Evolutionary conservation across 2,329 filamentous ascomycete species (phyloP).

Genomic region (Penicillium sp.): DNA sequence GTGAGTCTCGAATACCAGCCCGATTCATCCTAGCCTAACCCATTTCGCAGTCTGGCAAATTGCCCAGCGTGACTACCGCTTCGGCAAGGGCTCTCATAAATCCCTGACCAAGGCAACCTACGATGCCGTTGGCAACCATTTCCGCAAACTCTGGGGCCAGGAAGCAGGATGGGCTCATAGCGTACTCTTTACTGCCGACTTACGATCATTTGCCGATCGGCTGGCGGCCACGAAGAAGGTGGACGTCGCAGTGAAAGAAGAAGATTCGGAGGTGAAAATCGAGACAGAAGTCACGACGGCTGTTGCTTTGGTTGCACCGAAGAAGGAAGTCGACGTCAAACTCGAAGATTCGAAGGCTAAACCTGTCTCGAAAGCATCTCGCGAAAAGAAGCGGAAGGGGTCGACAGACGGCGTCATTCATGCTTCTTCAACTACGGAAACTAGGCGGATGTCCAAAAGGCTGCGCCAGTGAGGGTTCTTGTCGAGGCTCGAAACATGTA

Average conservation of each 20-base stretch:
- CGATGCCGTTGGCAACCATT: constrained; percentile 83
- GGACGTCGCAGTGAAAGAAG: constrained; percentile 31
- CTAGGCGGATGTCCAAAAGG: constrained; percentile 31
- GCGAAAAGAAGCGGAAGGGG: constrained; percentile 17
- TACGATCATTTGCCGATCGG: constrained; percentile 74
- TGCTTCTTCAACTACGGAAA: constrained; percentile 21
- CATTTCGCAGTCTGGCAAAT: constrained; percentile 77
- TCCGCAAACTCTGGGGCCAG: constrained; percentile 80
- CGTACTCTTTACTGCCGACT: constrained; percentile 88
- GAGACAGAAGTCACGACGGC: constrained; percentile 26
- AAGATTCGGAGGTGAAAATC: constrained; percentile 24
- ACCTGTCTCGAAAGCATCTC: constrained; percentile 3
- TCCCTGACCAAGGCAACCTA: constrained; percentile 86
- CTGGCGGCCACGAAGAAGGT: constrained; percentile 42
- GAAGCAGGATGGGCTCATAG: constrained; percentile 98
- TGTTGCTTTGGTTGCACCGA: constrained; percentile 22
- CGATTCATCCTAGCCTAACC: constrained; percentile 3
- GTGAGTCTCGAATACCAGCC: constrained; percentile 30
- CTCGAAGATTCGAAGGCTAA: constrained; percentile 17
- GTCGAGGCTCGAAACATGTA: background rate
- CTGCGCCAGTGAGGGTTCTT: constrained; percentile 15
- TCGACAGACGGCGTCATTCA: constrained; percentile 17
- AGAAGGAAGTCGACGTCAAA: constrained; percentile 18
- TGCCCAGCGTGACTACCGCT: constrained; percentile 89
- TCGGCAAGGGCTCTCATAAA: constrained; percentile 75